Evolutionary conservation across 1,139 yeast genomes (phyloP).

Genomic region (Geotrichum klebahnii): DNA sequence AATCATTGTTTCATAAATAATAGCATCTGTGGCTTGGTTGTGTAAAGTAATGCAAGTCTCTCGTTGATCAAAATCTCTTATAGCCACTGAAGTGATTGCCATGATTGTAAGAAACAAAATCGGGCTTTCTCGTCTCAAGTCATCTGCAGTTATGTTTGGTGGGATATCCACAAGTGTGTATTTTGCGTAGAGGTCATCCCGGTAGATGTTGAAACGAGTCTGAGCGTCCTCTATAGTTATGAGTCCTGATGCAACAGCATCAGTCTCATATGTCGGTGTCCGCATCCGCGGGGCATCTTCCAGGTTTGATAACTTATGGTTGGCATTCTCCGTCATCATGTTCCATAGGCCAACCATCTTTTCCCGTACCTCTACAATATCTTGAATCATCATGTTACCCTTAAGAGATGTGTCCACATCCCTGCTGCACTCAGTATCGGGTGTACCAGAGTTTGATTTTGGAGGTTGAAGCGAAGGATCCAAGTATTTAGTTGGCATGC

Average conservation of each 20-base stretch:
- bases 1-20: conserved; percentile 61
- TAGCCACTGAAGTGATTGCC: conserved; percentile 53
- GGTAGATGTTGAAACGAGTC: conserved; percentile 33
- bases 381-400: conserved; percentile 1
- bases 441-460: background rate
- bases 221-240: conserved; percentile 36
- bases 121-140: conserved; percentile 53
- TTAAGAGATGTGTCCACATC: background rate
- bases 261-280: conserved; percentile 32
- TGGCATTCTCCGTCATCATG: conserved; percentile 30
- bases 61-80: conserved; percentile 28
- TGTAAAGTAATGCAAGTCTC: conserved; percentile 14
- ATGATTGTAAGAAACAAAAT: conserved; percentile 60
- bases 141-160: conserved; percentile 44
- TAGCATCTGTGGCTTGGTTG: conserved; percentile 37
- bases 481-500: no score
- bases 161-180: conserved; percentile 57
- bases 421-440: background rate
- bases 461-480: no score
- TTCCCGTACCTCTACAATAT: conserved; percentile 31
- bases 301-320: conserved; percentile 28
- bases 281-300: conserved; percentile 26
- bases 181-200: conserved; percentile 30
- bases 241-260: conserved; percentile 36
- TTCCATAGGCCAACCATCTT: conserved; percentile 37